phyloP scores from a whole-genome alignment of 805 yeast genomes.

The Kuraishia molischiana region DNA sequence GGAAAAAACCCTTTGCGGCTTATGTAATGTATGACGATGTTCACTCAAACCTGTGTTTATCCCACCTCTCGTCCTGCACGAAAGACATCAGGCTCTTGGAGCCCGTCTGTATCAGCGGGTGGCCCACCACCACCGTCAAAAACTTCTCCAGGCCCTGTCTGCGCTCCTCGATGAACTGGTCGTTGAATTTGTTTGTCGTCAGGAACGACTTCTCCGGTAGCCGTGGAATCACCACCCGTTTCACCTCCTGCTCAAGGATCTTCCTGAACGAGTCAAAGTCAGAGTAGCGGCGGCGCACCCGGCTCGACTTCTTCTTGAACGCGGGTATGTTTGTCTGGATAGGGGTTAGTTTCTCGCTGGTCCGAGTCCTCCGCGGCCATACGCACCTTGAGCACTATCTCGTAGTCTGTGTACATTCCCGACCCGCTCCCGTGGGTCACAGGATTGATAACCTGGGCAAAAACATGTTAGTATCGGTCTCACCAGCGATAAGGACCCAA shows the following conservation, averaged over 20 bases:
- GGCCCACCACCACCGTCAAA: slow-evolving; percentile 73
- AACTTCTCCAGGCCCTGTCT: slow-evolving; percentile 79
- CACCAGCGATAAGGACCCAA: too few relatives aligned
- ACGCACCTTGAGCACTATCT: slow-evolving; percentile 61
- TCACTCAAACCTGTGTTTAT: slow-evolving; percentile 19
- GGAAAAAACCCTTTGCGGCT: too few relatives aligned
- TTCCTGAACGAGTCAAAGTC: slow-evolving; percentile 81
- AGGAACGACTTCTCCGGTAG: slow-evolving; percentile 76
- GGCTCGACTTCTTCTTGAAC: slow-evolving; percentile 51
- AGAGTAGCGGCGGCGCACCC: slow-evolving; percentile 78
- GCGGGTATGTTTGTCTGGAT: slow-evolving; percentile 75
- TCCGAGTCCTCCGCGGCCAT: slow-evolving; percentile 1
- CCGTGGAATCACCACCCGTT: slow-evolving; percentile 75
- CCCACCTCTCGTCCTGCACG: slow-evolving; percentile 84
- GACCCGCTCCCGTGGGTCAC: slow-evolving; percentile 60
- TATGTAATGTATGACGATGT: too few relatives aligned
- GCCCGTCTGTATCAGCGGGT: slow-evolving; percentile 87
- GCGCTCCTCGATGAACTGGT: slow-evolving; percentile 75
- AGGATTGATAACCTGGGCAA: slow-evolving; percentile 46
- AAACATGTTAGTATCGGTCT: neutral
- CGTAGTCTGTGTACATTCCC: slow-evolving; percentile 84
- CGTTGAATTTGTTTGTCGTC: slow-evolving; percentile 61
- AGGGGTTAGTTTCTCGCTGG: neutral
- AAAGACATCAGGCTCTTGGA: slow-evolving; percentile 70
- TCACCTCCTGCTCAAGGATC: slow-evolving; percentile 63